A percentile compares a stretch with the other conserved stretches of the same genome.
Conservation (phyloP, 139 green algal species). For the Micractinium conductrix region DNA sequence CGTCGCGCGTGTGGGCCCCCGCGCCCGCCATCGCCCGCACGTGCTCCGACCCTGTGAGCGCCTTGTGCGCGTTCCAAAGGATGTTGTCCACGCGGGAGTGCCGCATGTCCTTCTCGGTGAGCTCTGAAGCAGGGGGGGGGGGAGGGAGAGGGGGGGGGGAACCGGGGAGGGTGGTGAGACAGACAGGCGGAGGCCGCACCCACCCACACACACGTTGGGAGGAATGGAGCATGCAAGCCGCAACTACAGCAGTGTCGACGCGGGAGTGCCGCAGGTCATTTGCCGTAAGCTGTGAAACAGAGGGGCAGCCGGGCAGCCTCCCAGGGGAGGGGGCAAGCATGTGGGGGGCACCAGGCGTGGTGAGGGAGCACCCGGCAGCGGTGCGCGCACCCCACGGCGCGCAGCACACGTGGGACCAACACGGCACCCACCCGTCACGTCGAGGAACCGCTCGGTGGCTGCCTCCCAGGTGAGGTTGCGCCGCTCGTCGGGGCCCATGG, state of each 20-base stretch:
- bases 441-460: conserved; percentile 94
- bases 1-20: conserved; percentile 77
- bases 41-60: conserved; percentile 65
- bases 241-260: no score
- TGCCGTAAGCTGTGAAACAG: no score
- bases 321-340: background rate
- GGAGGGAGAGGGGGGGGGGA: no score
- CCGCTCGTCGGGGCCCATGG: conserved; percentile 79
- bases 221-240: no score
- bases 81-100: conserved; percentile 65
- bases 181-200: background rate
- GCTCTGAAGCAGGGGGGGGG: conserved; percentile 42
- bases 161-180: background rate
- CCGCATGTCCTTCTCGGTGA: conserved; percentile 60
- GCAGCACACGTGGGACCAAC: background rate
- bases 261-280: no score
- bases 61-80: conserved; percentile 67
- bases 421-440: conserved; percentile 57
- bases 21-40: conserved; percentile 69
- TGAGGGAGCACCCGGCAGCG: background rate
- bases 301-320: background rate
- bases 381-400: background rate
- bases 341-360: no score
- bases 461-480: conserved; percentile 94
- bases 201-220: background rate